Conservation (phyloP, 1,284 basidiomycete genomes). For the Abortiporus biennis region DNA sequence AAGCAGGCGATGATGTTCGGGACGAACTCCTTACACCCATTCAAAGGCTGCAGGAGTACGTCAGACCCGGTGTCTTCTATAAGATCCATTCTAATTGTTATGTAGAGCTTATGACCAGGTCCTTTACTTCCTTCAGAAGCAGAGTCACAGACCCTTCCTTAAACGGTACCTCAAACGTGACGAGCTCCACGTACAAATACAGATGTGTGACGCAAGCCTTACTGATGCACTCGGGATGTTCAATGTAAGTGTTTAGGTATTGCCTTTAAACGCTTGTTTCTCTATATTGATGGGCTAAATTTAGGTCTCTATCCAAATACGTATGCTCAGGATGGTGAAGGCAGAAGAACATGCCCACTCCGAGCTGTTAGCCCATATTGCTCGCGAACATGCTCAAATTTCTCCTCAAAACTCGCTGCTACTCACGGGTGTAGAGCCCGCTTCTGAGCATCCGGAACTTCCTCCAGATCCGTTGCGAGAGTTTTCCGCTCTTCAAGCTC, state of each 20-base stretch:
- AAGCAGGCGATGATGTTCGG: slow-evolving; percentile 30
- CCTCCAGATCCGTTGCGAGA: no score
- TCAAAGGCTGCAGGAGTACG: slow-evolving; percentile 45
- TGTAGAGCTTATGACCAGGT: slow-evolving; percentile 8
- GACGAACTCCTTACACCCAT: slow-evolving; percentile 34
- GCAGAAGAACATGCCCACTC: slow-evolving; percentile 22
- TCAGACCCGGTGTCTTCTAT: slow-evolving; percentile 11
- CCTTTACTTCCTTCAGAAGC: slow-evolving; percentile 46
- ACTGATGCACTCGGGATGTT: slow-evolving; percentile 53
- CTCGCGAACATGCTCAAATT: no score
- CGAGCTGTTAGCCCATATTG: no score
- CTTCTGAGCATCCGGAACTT: no score
- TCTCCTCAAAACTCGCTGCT: no score
- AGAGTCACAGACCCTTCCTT: slow-evolving; percentile 64
- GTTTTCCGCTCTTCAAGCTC: slow-evolving; percentile 19
- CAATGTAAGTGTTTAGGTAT: slow-evolving; percentile 32
- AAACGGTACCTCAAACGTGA: slow-evolving; percentile 75
- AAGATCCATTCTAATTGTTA: no score
- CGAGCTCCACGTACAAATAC: slow-evolving; percentile 55
- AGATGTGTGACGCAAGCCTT: slow-evolving; percentile 45
- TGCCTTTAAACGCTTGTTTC: slow-evolving; percentile 9
- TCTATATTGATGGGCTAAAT: background rate
- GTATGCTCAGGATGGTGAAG: slow-evolving; percentile 49
- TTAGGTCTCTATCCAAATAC: slow-evolving; percentile 48
- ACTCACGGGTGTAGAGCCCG: no score